These are phyloP conservation scores for Leptoxyphium fumago DNA, from an alignment of 2,329 filamentous ascomycete genomes.

Conservation along the genomic window DNA sequence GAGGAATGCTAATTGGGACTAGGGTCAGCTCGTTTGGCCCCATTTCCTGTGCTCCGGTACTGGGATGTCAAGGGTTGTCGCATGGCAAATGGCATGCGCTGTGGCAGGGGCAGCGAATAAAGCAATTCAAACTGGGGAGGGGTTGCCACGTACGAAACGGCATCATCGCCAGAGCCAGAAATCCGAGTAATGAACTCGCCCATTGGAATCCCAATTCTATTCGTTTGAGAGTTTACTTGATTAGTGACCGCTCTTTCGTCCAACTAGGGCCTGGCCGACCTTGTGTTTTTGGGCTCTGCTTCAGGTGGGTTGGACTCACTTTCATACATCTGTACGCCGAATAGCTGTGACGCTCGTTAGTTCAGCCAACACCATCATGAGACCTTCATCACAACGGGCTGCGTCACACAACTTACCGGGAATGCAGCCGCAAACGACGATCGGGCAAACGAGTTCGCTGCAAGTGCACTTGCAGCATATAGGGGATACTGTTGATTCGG, in stretches of 20 bases:
- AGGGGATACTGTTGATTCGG: conserved; percentile 26
- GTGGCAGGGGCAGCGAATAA: neutral
- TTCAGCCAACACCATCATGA: neutral
- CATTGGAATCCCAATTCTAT: conserved; percentile 34
- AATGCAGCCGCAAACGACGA: conserved; percentile 34
- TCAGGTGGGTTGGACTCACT: conserved; percentile 22
- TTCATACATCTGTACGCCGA: conserved; percentile 29
- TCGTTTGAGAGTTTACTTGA: conserved; percentile 15
- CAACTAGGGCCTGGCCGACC: neutral
- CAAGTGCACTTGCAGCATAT: conserved; percentile 35
- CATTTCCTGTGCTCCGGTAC: conserved; percentile 8
- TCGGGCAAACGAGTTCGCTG: conserved; percentile 35
- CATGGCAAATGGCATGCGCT: no score
- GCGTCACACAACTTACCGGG: conserved; percentile 14
- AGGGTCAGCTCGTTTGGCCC: conserved; percentile 10
- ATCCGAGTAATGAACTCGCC: conserved; percentile 31
- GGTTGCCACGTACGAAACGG: conserved; percentile 23
- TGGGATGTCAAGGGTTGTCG: neutral
- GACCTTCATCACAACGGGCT: neutral
- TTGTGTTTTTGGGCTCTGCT: conserved; percentile 3
- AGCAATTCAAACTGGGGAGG: neutral
- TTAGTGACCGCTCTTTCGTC: conserved; percentile 30
- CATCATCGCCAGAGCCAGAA: conserved; percentile 34
- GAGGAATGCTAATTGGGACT: conserved; percentile 22
- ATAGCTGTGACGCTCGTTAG: neutral